These are phyloP conservation scores for Mycena indigotica DNA, from an alignment of 768 basidiomycete genomes.

Conservation along the genomic window DNA sequence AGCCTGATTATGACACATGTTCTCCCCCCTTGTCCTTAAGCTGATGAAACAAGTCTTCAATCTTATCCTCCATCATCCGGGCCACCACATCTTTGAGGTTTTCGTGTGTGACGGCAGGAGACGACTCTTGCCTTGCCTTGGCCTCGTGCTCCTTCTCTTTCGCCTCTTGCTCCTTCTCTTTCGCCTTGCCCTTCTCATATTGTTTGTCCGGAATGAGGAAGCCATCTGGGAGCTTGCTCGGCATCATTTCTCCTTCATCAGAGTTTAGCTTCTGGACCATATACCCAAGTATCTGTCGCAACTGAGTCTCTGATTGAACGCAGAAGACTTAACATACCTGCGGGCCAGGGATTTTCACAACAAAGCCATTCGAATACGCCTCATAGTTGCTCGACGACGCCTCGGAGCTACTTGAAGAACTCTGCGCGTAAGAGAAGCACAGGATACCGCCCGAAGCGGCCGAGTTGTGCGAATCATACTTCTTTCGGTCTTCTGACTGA, in stretches of 20 bases:
- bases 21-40: too few relatives aligned
- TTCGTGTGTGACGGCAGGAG: neutral
- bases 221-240: conserved; percentile 5
- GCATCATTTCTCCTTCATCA: conserved; percentile 26
- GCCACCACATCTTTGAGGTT: too few relatives aligned
- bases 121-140: too few relatives aligned
- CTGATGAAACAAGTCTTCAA: too few relatives aligned
- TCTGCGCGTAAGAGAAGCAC: conserved; percentile 16
- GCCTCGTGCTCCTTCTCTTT: neutral
- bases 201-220: conserved; percentile 18
- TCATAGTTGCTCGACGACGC: conserved; percentile 6
- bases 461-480: neutral
- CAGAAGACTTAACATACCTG: conserved; percentile 23
- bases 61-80: too few relatives aligned
- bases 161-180: neutral
- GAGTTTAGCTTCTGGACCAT: conserved; percentile 4
- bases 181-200: neutral
- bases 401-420: conserved; percentile 6
- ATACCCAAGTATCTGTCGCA: conserved; percentile 6
- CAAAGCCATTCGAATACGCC: conserved; percentile 14
- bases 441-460: conserved; percentile 17
- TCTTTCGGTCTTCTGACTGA: neutral
- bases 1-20: too few relatives aligned
- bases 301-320: neutral
- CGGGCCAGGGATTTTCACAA: conserved; percentile 24